phyloP scores from a whole-genome alignment of 2,329 filamentous ascomycete genomes.

The Aspergillus versicolor region DNA sequence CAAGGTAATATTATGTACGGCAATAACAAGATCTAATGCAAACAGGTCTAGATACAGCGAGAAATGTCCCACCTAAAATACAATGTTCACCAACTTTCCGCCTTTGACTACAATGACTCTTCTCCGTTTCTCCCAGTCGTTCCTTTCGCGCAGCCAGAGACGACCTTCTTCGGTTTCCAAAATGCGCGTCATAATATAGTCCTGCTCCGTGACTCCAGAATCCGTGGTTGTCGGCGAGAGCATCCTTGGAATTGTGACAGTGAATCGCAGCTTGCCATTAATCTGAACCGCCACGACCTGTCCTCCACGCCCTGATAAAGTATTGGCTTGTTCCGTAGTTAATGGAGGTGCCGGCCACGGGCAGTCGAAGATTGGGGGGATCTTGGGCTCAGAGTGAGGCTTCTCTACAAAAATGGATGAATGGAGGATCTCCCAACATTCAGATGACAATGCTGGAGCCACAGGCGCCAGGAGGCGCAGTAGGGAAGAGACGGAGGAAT shows the following conservation, averaged over 20 bases:
- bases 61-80: conserved; percentile 44
- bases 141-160: conserved; percentile 53
- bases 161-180: conserved; percentile 61
- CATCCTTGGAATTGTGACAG: conserved; percentile 61
- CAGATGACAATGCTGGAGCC: conserved; percentile 75
- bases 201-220: conserved; percentile 40
- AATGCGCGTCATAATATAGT: conserved; percentile 64
- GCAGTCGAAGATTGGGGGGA: conserved; percentile 44
- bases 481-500: conserved; percentile 55
- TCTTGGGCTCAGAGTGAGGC: not conserved
- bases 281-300: conserved; percentile 66
- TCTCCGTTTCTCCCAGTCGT: conserved; percentile 55
- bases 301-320: conserved; percentile 51
- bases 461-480: conserved; percentile 76
- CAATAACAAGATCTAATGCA: conserved; percentile 3
- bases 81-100: conserved; percentile 73
- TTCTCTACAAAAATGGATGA: conserved; percentile 16
- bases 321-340: conserved; percentile 38
- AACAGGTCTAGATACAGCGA: not conserved
- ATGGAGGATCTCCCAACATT: conserved; percentile 68
- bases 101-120: conserved; percentile 65
- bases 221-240: conserved; percentile 38
- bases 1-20: not conserved
- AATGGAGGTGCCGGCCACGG: conserved; percentile 59
- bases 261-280: conserved; percentile 74